A percentile compares a stretch with the other conserved stretches of the same genome.
Conservation (phyloP, 495 filamentous ascomycete species). For the Chaetomium fimeti region DNA sequence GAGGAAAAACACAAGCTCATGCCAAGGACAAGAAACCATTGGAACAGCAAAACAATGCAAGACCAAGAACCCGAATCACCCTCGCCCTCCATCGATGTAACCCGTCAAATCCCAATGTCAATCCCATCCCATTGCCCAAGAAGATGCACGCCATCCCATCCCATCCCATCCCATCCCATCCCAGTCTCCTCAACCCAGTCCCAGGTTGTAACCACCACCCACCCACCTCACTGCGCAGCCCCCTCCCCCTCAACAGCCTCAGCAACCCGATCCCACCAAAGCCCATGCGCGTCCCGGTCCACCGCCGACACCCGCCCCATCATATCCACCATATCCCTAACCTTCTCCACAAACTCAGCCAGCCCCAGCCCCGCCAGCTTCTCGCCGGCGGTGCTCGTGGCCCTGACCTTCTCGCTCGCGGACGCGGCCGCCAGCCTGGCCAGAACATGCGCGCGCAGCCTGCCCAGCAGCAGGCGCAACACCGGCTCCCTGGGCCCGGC, state of each 20-base stretch:
- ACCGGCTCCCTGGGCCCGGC: constrained; percentile 71
- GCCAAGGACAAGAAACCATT: neutral
- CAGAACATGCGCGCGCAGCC: constrained; percentile 73
- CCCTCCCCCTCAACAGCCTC: constrained; percentile 44
- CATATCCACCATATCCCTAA: constrained; percentile 80
- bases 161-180: too few relatives aligned
- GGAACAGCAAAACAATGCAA: neutral
- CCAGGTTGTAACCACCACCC: neutral
- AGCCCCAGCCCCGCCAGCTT: constrained; percentile 76
- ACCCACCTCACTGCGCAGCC: neutral
- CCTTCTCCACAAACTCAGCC: constrained; percentile 81
- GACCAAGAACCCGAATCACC: neutral
- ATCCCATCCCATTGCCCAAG: neutral
- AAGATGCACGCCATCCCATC: neutral
- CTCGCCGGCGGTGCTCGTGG: constrained; percentile 80
- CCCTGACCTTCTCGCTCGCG: constrained; percentile 74
- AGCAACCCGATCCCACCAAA: constrained; percentile 74
- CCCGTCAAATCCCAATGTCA: neutral
- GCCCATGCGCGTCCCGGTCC: constrained; percentile 74
- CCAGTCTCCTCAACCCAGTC: neutral
- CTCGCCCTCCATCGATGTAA: neutral
- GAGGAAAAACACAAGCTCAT: neutral
- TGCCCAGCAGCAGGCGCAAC: constrained; percentile 71
- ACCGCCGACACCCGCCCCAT: constrained; percentile 70
- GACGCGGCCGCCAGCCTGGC: constrained; percentile 70